Evolutionary conservation across 1,284 basidiomycete species (phyloP), one percentile per base, ranked within the genome.

Genomic region (Tilletia setariae): DNA sequence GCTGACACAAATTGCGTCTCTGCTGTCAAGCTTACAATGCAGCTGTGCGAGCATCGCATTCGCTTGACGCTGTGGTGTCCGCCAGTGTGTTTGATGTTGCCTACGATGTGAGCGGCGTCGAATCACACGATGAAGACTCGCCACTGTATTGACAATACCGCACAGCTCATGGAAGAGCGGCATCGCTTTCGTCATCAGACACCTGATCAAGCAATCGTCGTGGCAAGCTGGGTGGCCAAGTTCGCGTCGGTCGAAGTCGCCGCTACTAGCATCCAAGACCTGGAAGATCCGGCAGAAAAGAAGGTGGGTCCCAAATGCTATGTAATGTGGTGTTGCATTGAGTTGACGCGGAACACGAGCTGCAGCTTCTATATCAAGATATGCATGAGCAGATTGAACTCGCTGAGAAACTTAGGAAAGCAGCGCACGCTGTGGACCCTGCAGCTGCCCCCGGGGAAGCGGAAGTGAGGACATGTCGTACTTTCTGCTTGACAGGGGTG

Each of bases 151-250:
- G 4, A 3, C 9, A 8, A 44, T 16, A 8, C 28, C 15, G 13
- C 56, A 53, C 23, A 61, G 56, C 16, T 61, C 7, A 61, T 61
- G 56, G 56, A 61, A 21, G 56, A 61, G n/a, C 56, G 56, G 16
- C 28, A 61, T 61, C 56, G 56, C 13, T 61, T 61, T 30, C 7
- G 16, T 9, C 28, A 30, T 6, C 28, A 61, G 19, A 15, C 56
- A 13, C 56, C 56, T 6, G 56, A 61, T 16, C 28, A 19, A 19
- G 23, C 28, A 4, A 61, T 61, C 30, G 32, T 40, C 16, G 56
- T 61, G 19, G 56, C 56, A n/a, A 32, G 56, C 13, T 61, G 56
- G 56, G 28, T 25, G 7, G 56, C 56, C 25, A 61, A 61, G 56
- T 61, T 61, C n/a, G 56, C 56, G 19, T 61, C 28, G 16, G 32